These are phyloP conservation scores for Metschnikowia noctiluminum DNA, from an alignment of 805 yeast species.

Conservation along the genomic window DNA sequence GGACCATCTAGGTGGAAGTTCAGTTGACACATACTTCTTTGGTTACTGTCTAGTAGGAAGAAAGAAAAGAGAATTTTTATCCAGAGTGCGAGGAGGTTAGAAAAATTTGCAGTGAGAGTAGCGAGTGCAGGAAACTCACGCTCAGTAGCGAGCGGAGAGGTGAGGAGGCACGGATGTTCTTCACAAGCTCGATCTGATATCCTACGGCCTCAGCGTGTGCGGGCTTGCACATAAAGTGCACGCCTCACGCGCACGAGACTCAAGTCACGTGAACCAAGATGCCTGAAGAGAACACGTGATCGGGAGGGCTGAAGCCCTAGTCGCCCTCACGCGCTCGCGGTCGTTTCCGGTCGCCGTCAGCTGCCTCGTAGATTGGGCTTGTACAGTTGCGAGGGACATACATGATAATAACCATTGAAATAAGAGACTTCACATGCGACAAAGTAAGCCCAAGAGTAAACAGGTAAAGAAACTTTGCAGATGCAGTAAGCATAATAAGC, in stretches of 20 bases:
- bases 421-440: no score
- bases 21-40: conserved; percentile 16
- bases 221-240: not conserved
- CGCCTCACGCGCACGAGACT: not conserved
- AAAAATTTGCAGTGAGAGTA: conserved; percentile 14
- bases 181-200: not conserved
- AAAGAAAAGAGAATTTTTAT: conserved; percentile 13
- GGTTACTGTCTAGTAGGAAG: conserved; percentile 21
- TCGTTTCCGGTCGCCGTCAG: no score
- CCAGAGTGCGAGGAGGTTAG: conserved; percentile 7
- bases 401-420: no score
- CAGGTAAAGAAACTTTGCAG: no score
- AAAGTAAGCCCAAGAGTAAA: no score
- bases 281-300: not conserved
- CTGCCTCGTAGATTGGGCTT: no score
- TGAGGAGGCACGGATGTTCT: conserved; percentile 13
- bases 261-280: not conserved
- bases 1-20: not conserved
- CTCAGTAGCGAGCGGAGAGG: not conserved
- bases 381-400: no score
- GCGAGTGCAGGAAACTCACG: conserved; percentile 13
- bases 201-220: no score
- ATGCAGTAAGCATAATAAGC: no score
- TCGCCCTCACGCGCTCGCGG: no score
- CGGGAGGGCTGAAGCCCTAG: not conserved